Conservation (phyloP, 805 yeast genomes). For the Saturnispora quitensis region DNA sequence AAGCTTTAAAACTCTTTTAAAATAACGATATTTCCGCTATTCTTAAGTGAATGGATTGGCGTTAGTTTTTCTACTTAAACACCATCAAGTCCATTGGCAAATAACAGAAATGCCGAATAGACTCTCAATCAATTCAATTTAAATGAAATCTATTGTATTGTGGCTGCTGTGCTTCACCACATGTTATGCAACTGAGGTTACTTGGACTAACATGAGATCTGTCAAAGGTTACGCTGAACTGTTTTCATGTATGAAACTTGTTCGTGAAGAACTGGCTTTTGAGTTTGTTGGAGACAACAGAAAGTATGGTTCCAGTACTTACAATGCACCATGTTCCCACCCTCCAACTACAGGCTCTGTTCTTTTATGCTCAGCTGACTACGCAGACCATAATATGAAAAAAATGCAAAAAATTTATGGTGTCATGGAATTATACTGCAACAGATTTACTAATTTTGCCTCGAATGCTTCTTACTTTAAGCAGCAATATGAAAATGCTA, state of each 20-base stretch:
- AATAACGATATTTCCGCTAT: too few relatives aligned
- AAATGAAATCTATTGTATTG: neutral
- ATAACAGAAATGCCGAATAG: too few relatives aligned
- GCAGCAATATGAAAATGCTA: conserved; percentile 25
- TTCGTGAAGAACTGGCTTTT: neutral
- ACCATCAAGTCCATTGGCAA: too few relatives aligned
- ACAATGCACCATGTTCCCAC: conserved; percentile 12
- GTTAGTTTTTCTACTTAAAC: too few relatives aligned
- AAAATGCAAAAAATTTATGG: neutral
- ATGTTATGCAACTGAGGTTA: neutral
- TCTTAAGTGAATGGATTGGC: too few relatives aligned
- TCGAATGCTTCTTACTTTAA: neutral
- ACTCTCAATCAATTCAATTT: too few relatives aligned
- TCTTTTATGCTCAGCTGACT: conserved; percentile 10
- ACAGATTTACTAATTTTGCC: neutral
- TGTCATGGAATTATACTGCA: neutral
- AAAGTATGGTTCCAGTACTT: neutral
- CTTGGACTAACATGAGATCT: neutral
- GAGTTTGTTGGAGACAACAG: neutral
- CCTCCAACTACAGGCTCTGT: conserved; percentile 16
- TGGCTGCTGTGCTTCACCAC: neutral
- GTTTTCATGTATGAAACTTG: neutral
- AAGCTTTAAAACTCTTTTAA: too few relatives aligned
- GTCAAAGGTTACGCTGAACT: neutral
- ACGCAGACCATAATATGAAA: conserved; percentile 3